A percentile compares a stretch with the other conserved stretches of the same genome.
These are phyloP conservation scores for Salix udensis DNA, from an alignment of 345 rosid species.

Conservation along the genomic window DNA sequence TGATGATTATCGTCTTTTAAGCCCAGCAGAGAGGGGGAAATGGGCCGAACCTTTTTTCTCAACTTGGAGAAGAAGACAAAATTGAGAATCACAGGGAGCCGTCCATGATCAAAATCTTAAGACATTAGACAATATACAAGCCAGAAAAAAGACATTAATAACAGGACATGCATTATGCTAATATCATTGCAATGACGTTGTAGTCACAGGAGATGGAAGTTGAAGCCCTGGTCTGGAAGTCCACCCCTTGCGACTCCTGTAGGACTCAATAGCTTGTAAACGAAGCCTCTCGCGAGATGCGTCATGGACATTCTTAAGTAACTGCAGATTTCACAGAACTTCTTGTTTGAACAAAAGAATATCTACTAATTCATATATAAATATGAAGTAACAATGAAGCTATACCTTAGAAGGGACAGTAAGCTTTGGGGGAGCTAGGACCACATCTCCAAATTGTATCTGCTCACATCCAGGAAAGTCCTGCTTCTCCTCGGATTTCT, in stretches of 20 bases:
- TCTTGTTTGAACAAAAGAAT: background rate
- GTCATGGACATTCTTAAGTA: constrained; percentile 35
- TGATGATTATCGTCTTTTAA: too few species aligned
- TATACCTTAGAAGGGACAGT: constrained; percentile 57
- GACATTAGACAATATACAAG: background rate
- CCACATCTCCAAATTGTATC: constrained; percentile 80
- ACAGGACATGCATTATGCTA: background rate
- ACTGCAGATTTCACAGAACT: constrained; percentile 35
- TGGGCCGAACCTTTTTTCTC: too few species aligned
- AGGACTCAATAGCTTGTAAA: constrained; percentile 69
- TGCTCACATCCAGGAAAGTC: constrained; percentile 69
- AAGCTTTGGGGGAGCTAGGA: constrained; percentile 79
- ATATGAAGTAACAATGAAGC: background rate
- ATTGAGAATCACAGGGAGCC: constrained; percentile 8
- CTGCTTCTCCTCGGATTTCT: constrained; percentile 39
- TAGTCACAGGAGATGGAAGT: constrained; percentile 34
- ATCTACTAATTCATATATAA: background rate
- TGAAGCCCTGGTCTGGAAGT: constrained; percentile 59
- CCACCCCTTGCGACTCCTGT: constrained; percentile 75
- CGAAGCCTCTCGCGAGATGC: constrained; percentile 73
- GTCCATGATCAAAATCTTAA: background rate
- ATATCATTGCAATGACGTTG: constrained; percentile 13
- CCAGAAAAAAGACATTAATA: background rate
- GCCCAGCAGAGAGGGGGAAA: too few species aligned
- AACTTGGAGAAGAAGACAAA: background rate